Base-by-base conservation (phyloP, 2,329 filamentous ascomycete species). In the Paraconiothyrium sp. region DNA sequence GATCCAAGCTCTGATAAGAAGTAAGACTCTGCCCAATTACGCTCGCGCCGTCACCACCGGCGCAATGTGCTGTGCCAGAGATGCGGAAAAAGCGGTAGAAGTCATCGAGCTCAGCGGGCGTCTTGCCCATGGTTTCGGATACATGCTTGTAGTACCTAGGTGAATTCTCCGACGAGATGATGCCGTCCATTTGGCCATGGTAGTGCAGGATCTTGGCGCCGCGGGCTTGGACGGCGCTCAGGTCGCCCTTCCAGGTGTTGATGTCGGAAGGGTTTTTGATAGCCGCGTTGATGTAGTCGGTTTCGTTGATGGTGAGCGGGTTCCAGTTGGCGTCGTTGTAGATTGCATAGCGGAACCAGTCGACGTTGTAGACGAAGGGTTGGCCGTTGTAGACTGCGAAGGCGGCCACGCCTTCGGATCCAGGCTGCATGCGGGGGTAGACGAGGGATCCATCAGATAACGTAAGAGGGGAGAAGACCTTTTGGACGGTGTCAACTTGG, bases 81-180 rank as follows among this genome's bases (percentile, higher is more conserved):
- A 83, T 83, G 35, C 79, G 79, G 76, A 88, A 87, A 72, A 80
- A 83, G 51, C 85, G 80, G 65, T 84, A 82, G 61, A 83, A 84
- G 0, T 72, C 67, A 59, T 84, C 81, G 5, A 84, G 68, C 57
- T 79, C 61, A 0, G 62, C 51, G 1, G 71, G 54, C 0, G 72
- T 63, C 0, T 77, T 67, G 3, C 70, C 64, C 82, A 85, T 83
- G 0, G 80, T 83, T 30, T 71, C n/a, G 3, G 76, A 72, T 4
- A 84, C 80, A 49, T 84, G 77, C 50, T 84, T 74, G 71, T 85
- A 85, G 77, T 85, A 85, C 13, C 80, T 71, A 11, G 80, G 77
- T 13, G 78, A 81, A 66, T 81, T 83, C 13, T 80, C 78, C 14
- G 76, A 79, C 14, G 78, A 76, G 68, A 85, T 83, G 62, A 83